Conservation (phyloP, 176 grass and related monocot species). For the Eragrostis nindensis region DNA sequence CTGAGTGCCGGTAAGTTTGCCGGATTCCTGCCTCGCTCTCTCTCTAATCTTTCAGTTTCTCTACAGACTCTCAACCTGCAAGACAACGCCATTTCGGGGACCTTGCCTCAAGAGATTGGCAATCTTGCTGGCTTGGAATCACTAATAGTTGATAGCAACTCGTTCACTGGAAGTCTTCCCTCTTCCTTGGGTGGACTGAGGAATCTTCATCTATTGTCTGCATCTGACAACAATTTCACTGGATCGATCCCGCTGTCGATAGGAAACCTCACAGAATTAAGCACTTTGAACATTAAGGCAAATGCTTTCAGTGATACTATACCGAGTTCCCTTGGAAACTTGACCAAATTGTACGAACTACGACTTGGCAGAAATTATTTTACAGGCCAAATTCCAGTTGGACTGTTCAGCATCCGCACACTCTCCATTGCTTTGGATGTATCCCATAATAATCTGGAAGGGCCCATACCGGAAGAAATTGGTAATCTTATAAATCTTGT, state of each 20-base stretch:
- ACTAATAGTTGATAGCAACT: constrained; percentile 4
- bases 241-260: not conserved
- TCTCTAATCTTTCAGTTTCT: constrained; percentile 37
- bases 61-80: not conserved
- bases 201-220: not conserved
- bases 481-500: constrained; percentile 24
- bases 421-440: constrained; percentile 22
- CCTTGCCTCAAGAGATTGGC: constrained; percentile 17
- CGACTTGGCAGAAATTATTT: constrained; percentile 32
- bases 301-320: constrained; percentile 33
- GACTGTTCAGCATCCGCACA: constrained; percentile 33
- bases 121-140: constrained; percentile 25
- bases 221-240: not conserved
- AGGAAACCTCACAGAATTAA: constrained; percentile 44
- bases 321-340: constrained; percentile 37
- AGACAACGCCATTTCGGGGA: constrained; percentile 25
- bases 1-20: not conserved
- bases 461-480: constrained; percentile 36
- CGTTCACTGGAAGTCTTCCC: constrained; percentile 40
- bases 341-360: constrained; percentile 1
- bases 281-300: not conserved
- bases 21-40: constrained; percentile 19
- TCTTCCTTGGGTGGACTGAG: constrained; percentile 35
- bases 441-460: constrained; percentile 34
- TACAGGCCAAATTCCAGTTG: not conserved